A percentile compares a stretch with the other conserved stretches of the same genome.
These are phyloP conservation scores for Corymbia calophylla DNA, from an alignment of 441 rosid genomes.

Conservation along the genomic window DNA sequence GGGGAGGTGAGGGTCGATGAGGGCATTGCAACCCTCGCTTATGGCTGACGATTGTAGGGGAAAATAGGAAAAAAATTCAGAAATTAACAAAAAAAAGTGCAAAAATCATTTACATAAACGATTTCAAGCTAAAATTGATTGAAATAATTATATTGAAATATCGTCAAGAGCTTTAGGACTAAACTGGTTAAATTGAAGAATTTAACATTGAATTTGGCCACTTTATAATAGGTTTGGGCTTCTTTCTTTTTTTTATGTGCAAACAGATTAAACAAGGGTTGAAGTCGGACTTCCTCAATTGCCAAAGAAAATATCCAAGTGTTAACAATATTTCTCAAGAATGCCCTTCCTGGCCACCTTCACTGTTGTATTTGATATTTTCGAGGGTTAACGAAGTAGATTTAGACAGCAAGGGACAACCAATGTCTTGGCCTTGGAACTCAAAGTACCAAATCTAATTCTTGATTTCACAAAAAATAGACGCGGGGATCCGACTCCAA, in stretches of 20 bases:
- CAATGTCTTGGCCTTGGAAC: too few species aligned
- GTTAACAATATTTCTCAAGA: background rate
- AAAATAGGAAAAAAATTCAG: background rate
- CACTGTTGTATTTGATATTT: background rate
- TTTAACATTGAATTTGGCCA: background rate
- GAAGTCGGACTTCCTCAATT: background rate
- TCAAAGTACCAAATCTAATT: too few species aligned
- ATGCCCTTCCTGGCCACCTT: background rate
- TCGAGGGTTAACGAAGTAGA: too few species aligned
- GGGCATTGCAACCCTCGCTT: fast-evolving
- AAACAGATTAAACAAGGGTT: too few species aligned
- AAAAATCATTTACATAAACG: fast-evolving
- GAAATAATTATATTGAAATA: background rate
- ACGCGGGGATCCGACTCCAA: too few species aligned
- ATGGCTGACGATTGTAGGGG: background rate
- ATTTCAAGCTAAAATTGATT: background rate
- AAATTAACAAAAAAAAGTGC: background rate
- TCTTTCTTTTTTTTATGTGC: fast-evolving
- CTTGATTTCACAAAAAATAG: too few species aligned
- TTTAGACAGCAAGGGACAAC: too few species aligned
- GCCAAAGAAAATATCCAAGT: background rate
- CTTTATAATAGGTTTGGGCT: background rate
- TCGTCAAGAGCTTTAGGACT: background rate
- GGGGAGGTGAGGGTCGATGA: fast-evolving
- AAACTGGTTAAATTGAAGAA: background rate